Percentiles rank a stretch among this genome's conserved stretches.
Evolutionary conservation across 73 alveolate genomes (phyloP).

Genomic region (Paramecium caudatum): DNA sequence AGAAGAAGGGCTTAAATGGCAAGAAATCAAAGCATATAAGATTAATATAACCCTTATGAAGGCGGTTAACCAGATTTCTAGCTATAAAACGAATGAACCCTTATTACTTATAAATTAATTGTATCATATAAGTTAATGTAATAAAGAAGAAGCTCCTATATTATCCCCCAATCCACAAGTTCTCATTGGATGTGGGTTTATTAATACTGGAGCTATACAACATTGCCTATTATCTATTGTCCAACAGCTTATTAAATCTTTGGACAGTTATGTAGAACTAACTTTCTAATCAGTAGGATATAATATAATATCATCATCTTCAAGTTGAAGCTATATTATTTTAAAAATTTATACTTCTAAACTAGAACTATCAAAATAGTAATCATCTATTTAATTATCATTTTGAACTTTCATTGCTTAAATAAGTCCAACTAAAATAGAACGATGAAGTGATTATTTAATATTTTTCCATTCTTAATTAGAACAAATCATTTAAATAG

Average conservation of each 20-base stretch:
- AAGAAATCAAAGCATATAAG: no score
- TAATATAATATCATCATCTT: background rate
- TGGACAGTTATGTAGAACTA: background rate
- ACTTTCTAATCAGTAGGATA: background rate
- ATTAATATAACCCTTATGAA: no score
- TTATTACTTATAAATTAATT: no score
- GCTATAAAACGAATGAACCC: no score
- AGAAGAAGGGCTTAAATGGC: background rate
- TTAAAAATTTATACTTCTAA: background rate
- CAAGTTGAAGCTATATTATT: background rate
- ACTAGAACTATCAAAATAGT: background rate
- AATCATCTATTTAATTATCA: slow-evolving; percentile 14
- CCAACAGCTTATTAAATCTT: background rate
- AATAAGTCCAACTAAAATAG: slow-evolving; percentile 20
- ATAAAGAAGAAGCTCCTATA: background rate
- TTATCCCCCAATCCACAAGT: slow-evolving; percentile 67
- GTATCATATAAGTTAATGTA: no score
- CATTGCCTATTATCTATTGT: background rate
- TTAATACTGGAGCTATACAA: slow-evolving; percentile 24
- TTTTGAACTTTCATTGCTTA: slow-evolving; percentile 37
- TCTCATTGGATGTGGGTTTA: slow-evolving; percentile 42
- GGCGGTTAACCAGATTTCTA: no score
- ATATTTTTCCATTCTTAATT: slow-evolving; percentile 9
- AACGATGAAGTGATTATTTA: background rate
- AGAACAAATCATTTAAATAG: slow-evolving; percentile 63